phyloP scores from a whole-genome alignment of 257 asterid species.

The Jacaranda copaia region DNA sequence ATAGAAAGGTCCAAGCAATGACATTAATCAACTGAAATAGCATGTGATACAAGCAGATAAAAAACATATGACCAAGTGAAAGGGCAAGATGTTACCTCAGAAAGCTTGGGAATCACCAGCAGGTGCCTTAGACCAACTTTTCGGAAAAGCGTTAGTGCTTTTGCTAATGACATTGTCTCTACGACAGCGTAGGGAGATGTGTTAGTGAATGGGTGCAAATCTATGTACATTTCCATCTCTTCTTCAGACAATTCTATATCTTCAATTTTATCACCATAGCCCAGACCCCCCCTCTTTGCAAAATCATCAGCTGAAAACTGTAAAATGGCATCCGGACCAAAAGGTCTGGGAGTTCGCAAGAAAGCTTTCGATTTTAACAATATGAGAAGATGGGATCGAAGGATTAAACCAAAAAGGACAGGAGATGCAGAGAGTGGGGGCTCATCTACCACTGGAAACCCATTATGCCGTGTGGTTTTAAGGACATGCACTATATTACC shows the following conservation, averaged over 20 bases:
- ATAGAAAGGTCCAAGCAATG: not conserved
- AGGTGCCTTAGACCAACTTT: constrained; percentile 75
- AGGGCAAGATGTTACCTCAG: constrained; percentile 48
- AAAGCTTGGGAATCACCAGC: constrained; percentile 64
- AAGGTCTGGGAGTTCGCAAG: constrained; percentile 39
- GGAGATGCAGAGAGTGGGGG: constrained; percentile 58
- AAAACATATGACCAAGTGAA: constrained; percentile 1
- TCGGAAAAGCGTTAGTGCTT: constrained; percentile 67
- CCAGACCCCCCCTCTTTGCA: constrained; percentile 66
- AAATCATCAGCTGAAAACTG: constrained; percentile 61
- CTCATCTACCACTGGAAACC: constrained; percentile 73
- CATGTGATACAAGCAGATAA: not conserved
- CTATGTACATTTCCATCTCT: constrained; percentile 73
- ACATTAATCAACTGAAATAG: not conserved
- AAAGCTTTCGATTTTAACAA: constrained; percentile 63
- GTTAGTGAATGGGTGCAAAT: constrained; percentile 69
- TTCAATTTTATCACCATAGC: constrained; percentile 50
- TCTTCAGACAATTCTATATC: constrained; percentile 55
- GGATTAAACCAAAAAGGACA: constrained; percentile 62
- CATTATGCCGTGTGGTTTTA: constrained; percentile 63
- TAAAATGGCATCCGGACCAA: constrained; percentile 30
- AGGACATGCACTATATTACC: constrained; percentile 65
- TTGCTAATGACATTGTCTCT: constrained; percentile 70
- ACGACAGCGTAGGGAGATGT: constrained; percentile 67
- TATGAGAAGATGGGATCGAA: constrained; percentile 67